phyloP scores from a whole-genome alignment of 2,329 filamentous ascomycete genomes.

The Dactylellina leptospora region DNA sequence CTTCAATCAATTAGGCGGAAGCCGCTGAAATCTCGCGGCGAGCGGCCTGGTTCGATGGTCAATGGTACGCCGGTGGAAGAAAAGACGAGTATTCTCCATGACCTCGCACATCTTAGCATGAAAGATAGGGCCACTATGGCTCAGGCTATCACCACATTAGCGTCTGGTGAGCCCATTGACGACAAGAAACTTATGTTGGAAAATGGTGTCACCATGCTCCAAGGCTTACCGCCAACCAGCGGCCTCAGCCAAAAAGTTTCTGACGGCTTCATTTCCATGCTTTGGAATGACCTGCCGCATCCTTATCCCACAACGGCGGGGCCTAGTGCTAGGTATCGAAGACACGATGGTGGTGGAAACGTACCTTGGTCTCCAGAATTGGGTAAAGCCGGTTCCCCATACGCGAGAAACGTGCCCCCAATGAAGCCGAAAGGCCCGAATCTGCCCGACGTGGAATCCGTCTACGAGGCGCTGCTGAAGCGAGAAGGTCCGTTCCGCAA shows the following conservation, averaged over 20 bases:
- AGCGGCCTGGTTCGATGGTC: slow-evolving; percentile 61
- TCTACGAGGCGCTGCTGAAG: slow-evolving; percentile 65
- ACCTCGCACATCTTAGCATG: slow-evolving; percentile 60
- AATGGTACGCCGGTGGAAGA: slow-evolving; percentile 57
- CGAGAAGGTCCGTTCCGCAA: slow-evolving; percentile 66
- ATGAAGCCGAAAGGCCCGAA: slow-evolving; percentile 65
- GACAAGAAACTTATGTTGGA: slow-evolving; percentile 65
- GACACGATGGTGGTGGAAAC: slow-evolving; percentile 63
- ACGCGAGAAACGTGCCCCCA: slow-evolving; percentile 71
- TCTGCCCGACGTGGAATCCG: slow-evolving; percentile 64
- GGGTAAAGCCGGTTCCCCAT: slow-evolving; percentile 71
- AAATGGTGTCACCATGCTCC: slow-evolving; percentile 66
- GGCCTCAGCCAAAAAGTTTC: slow-evolving; percentile 64
- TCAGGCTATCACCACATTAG: slow-evolving; percentile 61
- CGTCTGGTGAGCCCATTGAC: slow-evolving; percentile 63
- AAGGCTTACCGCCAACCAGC: slow-evolving; percentile 65
- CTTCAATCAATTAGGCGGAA: slow-evolving; percentile 64
- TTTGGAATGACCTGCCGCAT: slow-evolving; percentile 67
- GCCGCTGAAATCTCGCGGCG: slow-evolving; percentile 64
- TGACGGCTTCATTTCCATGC: slow-evolving; percentile 66
- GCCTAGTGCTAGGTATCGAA: slow-evolving; percentile 62
- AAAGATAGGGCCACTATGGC: slow-evolving; percentile 61
- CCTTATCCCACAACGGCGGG: slow-evolving; percentile 64
- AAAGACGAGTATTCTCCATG: slow-evolving; percentile 62
- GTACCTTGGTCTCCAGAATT: slow-evolving; percentile 71